Conservation (phyloP, 345 rosid genomes). For the Bruguiera parviflora region DNA sequence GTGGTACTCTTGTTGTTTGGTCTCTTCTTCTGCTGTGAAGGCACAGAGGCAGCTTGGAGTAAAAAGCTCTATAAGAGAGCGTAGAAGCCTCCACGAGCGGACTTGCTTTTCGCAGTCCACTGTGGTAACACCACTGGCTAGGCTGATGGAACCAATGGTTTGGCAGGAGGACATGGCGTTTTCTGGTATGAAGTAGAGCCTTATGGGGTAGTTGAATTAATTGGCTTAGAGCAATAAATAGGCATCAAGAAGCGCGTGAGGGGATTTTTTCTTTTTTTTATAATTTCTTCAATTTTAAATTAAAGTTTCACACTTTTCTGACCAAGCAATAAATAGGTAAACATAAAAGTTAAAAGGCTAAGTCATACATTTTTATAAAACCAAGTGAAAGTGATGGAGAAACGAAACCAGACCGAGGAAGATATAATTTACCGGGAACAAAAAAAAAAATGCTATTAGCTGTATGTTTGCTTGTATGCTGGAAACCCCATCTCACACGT, state of each 20-base stretch:
- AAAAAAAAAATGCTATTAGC: too few relatives aligned
- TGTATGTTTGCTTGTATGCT: too few relatives aligned
- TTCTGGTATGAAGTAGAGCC: background rate
- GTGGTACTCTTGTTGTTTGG: constrained; percentile 12
- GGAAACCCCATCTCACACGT: too few relatives aligned
- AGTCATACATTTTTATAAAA: too few relatives aligned
- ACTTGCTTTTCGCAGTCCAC: constrained; percentile 79
- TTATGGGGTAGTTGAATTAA: constrained; percentile 14
- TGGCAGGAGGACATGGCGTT: constrained; percentile 33
- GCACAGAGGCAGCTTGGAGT: constrained; percentile 57
- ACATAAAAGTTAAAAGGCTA: too few relatives aligned
- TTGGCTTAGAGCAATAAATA: too few relatives aligned
- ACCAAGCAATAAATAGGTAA: too few relatives aligned
- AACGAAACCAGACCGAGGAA: too few relatives aligned
- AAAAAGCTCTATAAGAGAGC: constrained; percentile 47
- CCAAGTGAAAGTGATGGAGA: too few relatives aligned
- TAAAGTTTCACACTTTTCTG: background rate
- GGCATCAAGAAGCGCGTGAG: too few relatives aligned
- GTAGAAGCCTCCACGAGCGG: constrained; percentile 69
- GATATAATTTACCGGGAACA: too few relatives aligned
- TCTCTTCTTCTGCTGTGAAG: constrained; percentile 23
- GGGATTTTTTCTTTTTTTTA: background rate
- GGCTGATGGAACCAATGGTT: constrained; percentile 24
- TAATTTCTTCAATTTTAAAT: background rate
- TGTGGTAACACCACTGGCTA: constrained; percentile 40